phyloP scores from a whole-genome alignment of 805 yeast genomes.

The Candida loeiensis region DNA sequence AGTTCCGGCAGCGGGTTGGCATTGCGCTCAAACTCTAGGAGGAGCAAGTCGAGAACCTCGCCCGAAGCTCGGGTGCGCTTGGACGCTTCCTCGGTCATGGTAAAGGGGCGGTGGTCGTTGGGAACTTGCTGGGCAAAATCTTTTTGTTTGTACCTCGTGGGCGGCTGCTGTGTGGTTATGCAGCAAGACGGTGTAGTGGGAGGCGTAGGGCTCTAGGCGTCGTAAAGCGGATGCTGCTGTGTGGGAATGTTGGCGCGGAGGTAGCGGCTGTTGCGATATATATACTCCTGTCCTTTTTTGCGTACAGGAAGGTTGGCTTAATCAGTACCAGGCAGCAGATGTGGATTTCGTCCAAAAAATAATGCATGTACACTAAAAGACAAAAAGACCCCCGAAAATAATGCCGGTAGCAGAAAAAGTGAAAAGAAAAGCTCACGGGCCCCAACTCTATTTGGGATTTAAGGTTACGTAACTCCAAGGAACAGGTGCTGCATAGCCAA shows the following conservation, averaged over 20 bases:
- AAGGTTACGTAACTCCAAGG: neutral
- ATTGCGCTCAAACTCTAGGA: constrained; percentile 65
- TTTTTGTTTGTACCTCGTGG: neutral
- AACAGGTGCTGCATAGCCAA: too few relatives aligned
- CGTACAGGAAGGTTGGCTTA: neutral
- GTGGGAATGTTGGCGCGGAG: neutral
- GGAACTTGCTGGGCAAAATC: neutral
- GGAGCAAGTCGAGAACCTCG: constrained; percentile 65
- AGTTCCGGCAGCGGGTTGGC: constrained; percentile 74
- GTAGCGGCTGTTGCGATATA: neutral
- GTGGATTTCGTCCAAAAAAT: constrained; percentile 2
- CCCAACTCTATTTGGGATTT: neutral
- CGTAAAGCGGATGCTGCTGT: neutral
- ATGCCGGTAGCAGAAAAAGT: neutral
- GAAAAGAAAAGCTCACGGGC: neutral
- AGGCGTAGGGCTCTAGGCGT: too few relatives aligned
- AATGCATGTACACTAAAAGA: neutral
- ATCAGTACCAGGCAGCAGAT: constrained; percentile 3
- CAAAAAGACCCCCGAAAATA: constrained; percentile 1
- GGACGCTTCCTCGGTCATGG: constrained; percentile 21
- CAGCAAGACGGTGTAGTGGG: too few relatives aligned
- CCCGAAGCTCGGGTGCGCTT: constrained; percentile 77
- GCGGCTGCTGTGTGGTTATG: too few relatives aligned
- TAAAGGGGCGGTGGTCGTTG: neutral
- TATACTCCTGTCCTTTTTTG: constrained; percentile 1